phyloP scores from a whole-genome alignment of 768 basidiomycete genomes.

The Lentinula sp. region DNA sequence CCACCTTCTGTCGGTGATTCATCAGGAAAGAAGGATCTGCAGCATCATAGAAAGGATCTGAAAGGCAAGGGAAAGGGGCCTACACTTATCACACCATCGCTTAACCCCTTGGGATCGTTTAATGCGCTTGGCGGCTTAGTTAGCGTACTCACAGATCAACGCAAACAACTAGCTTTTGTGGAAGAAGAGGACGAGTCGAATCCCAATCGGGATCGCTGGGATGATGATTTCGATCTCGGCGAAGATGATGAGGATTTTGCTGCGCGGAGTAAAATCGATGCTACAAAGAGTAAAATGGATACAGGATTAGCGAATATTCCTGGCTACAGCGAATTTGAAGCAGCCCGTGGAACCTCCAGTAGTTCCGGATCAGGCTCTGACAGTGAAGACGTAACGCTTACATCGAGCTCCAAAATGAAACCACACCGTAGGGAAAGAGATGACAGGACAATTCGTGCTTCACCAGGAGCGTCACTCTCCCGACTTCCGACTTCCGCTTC shows the following conservation, averaged over 20 bases:
- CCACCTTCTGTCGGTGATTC: neutral
- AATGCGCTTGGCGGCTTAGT: neutral
- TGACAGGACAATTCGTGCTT: slow-evolving; percentile 1
- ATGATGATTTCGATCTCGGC: slow-evolving; percentile 83
- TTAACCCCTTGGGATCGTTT: neutral
- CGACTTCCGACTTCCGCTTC: neutral
- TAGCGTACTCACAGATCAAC: neutral
- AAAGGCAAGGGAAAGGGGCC: neutral
- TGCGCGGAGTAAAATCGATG: slow-evolving; percentile 1
- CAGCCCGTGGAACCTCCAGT: neutral
- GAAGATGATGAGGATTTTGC: slow-evolving; percentile 2
- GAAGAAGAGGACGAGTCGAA: slow-evolving; percentile 77
- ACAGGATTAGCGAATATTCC: neutral
- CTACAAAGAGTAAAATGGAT: neutral
- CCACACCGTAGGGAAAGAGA: neutral
- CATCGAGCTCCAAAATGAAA: neutral
- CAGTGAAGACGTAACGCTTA: neutral
- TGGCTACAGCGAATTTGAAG: neutral
- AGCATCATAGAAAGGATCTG: neutral
- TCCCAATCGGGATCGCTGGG: slow-evolving; percentile 61
- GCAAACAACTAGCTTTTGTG: neutral
- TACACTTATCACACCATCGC: neutral
- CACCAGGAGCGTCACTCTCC: neutral
- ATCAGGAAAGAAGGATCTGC: neutral
- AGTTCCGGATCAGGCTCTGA: neutral